Percentiles rank a stretch among this genome's conserved stretches.
These are phyloP conservation scores for Aureobasidium uvarum DNA, from an alignment of 2,329 filamentous ascomycete species.

Conservation along the genomic window DNA sequence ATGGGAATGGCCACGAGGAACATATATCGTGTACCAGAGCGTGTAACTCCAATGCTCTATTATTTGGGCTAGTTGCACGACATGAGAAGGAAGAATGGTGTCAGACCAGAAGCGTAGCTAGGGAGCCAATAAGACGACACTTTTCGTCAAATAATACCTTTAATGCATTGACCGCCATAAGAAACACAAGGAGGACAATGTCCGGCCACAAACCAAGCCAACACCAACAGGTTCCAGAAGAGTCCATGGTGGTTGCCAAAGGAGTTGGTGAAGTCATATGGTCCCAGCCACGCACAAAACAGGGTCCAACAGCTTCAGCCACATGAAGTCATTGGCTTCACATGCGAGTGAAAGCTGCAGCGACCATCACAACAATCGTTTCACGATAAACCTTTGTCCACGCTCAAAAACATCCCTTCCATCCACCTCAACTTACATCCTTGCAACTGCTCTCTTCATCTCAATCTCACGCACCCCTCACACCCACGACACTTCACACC, in stretches of 20 bases:
- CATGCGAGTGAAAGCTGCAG: constrained; percentile 15
- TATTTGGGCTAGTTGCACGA: too few species aligned
- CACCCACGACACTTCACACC: neutral
- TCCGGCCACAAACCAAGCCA: neutral
- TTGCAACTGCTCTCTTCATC: neutral
- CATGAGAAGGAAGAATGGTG: too few species aligned
- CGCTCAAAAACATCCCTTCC: neutral
- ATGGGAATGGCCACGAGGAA: neutral
- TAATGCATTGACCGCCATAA: neutral
- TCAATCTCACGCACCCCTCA: too few species aligned
- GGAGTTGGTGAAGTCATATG: constrained; percentile 23
- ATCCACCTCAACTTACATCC: neutral
- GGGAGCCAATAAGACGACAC: neutral
- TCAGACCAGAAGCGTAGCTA: too few species aligned
- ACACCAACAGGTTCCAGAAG: neutral
- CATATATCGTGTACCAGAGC: neutral
- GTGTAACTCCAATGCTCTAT: too few species aligned
- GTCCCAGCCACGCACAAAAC: constrained; percentile 16
- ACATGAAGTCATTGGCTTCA: constrained; percentile 22
- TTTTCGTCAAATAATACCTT: neutral
- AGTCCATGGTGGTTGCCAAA: neutral
- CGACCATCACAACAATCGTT: neutral
- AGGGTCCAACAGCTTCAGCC: constrained; percentile 13
- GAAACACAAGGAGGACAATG: too few species aligned
- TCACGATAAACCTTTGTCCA: neutral